Conservation (phyloP, 441 rosid species). For the Erysimum cheiri region DNA sequence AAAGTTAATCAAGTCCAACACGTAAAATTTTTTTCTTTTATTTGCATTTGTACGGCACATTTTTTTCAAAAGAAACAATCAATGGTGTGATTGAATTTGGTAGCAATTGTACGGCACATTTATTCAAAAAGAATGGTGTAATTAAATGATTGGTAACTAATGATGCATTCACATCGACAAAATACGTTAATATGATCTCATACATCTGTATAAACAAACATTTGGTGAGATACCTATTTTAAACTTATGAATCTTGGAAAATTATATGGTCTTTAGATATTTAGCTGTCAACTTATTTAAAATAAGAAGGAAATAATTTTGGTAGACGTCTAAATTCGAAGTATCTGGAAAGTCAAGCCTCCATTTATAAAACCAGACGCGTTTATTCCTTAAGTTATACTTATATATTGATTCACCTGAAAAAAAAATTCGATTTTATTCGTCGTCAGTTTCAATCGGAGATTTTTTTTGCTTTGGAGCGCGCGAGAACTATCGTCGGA, state of each 20-base stretch:
- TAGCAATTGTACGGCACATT: too few species aligned
- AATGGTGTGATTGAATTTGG: neutral
- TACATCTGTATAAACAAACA: neutral
- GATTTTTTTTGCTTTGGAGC: constrained; percentile 9
- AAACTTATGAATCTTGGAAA: neutral
- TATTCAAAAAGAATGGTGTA: too few species aligned
- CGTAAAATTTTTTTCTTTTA: neutral
- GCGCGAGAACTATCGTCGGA: neutral
- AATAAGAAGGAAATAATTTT: neutral
- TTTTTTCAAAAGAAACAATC: neutral
- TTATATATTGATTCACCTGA: neutral
- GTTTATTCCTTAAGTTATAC: neutral
- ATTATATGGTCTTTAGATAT: constrained; percentile 9
- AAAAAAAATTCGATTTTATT: neutral
- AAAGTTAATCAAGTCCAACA: constrained; percentile 24
- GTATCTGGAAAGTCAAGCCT: constrained; percentile 36
- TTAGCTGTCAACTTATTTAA: constrained; percentile 2
- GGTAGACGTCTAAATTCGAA: constrained; percentile 33
- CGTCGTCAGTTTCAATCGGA: constrained; percentile 26
- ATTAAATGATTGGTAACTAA: too few species aligned
- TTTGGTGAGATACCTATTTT: constrained; percentile 1
- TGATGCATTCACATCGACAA: too few species aligned
- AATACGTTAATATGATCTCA: too few species aligned
- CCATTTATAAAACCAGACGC: constrained; percentile 15
- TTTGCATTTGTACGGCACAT: neutral